Evolutionary conservation across 306 rosid genomes (phyloP), one percentile per base, ranked within the genome.

Genomic region (Cajanus cajan): DNA sequence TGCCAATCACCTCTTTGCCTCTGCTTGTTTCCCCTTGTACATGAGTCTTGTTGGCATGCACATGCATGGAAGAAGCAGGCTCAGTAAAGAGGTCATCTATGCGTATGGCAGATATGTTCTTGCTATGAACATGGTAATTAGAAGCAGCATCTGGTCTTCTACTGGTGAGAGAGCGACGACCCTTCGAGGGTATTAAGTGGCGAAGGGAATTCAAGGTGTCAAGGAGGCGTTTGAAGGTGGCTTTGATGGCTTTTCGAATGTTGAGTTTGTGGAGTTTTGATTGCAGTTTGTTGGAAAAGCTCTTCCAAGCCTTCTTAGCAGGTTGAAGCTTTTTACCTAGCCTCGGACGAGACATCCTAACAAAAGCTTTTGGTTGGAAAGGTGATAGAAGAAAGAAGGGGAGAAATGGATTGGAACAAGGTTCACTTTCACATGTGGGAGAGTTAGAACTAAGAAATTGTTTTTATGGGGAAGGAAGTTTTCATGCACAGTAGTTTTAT

Each of bases 251-350:
- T 36, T 37, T 84, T 3, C 86, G 83, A 63, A 82, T 78, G 80
- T 68, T 78, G 80, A 87, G 89, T 18, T 80, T 82, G 63, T 81
- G 79, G 61, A 85, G 14, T 68, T 80, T 90, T 45, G 89, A 80
- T 83, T 80, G 83, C 43, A 87, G 2, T 57, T 68, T 63, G 55
- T 45, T 59, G 59, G 83, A 76, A 71, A 91, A 82, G 85, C 66
- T 86, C 86, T 76, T 91, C 93, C 90, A 90, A 4, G 87, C 87
- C 73, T 70, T 90, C 83, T 74, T 92, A 24, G 87, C 90, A 6
- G 83, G 89, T 50, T 79, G 83, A 55, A 87, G 88, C 89, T 89
- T 92, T 84, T 84, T 90, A 68, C 73, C 68, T 62, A 85, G 71
- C 78, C 16, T 69, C 69, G 54, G 16, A 25, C 84, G 80, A 24